Conservation (phyloP, 768 basidiomycete species). For the Kwoniella bestiolae region DNA sequence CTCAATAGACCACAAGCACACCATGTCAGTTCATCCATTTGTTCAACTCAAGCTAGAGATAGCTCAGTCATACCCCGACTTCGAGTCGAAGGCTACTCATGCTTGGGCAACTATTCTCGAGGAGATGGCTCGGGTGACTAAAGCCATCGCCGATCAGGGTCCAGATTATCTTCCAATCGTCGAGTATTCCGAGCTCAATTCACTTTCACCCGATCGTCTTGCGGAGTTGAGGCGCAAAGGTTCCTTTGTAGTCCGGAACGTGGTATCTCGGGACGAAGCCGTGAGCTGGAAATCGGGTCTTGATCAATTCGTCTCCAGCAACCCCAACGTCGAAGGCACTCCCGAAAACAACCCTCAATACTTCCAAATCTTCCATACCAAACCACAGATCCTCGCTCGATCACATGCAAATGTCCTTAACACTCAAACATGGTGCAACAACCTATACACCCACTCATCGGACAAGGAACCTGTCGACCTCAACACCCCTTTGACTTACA, state of each 20-base stretch:
- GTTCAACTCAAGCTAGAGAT: constrained; percentile 34
- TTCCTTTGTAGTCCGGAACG: constrained; percentile 66
- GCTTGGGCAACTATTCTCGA: constrained; percentile 68
- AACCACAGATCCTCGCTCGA: constrained; percentile 58
- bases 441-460: constrained; percentile 61
- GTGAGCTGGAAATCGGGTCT: constrained; percentile 66
- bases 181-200: constrained; percentile 64
- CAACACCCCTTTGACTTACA: constrained; percentile 19
- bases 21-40: not conserved
- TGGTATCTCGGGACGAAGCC: constrained; percentile 67
- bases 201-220: constrained; percentile 61
- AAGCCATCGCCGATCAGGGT: constrained; percentile 62
- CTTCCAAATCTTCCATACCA: constrained; percentile 70
- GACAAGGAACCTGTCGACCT: constrained; percentile 58
- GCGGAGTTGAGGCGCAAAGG: constrained; percentile 65
- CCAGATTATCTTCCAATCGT: constrained; percentile 69
- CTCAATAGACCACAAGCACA: too few relatives aligned
- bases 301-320: constrained; percentile 65
- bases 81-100: constrained; percentile 58
- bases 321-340: constrained; percentile 66
- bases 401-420: constrained; percentile 58
- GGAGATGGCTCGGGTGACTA: constrained; percentile 62
- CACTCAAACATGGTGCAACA: constrained; percentile 67
- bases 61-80: constrained; percentile 22
- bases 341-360: constrained; percentile 67